Base-by-base conservation (phyloP, 2,329 filamentous ascomycete species). In the Pseudogymnoascus sp. region DNA sequence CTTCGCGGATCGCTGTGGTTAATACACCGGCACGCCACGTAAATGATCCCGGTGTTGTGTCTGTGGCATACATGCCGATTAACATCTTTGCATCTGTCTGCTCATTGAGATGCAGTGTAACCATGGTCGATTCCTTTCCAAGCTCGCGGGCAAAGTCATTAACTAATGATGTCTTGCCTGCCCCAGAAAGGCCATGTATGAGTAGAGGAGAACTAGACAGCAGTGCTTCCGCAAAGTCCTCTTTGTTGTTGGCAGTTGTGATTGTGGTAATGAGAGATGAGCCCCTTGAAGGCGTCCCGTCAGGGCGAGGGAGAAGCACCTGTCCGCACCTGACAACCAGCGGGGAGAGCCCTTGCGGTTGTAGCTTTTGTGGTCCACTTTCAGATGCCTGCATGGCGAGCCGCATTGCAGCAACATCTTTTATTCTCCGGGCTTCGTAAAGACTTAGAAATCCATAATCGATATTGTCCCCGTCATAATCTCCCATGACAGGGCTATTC, bases 71-170 rank as follows among this genome's bases (percentile, higher is more conserved):
- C 73, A 97, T 86, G 3, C 95, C 95, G 67, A 99, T 86, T 42
- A 99, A 84, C 78, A 96, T 90, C 76, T 99, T 99, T 0, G 93
- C 93, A 76, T 99, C 95, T 2, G 93, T 97, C 75, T 99, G 96
- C 76, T 97, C 95, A 73, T 99, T 99, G 35, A 99, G 80, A 75
- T 99, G 93, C 31, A 99, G 81, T 3, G 93, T 97, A 62, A 99
- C 89, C 86, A 99, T 92, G 65, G 84, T 85, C 5, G 87, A 83
- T 21, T 90, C 84, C 76, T 91, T 91, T 66, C 89, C 90, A 63
- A 97, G 83, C 68, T 88, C 84, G 70, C 84, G 85, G 23, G 93
- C 93, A 65, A 93, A 83, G 73, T 97, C 88, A 67, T 91, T 89
- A 13, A 96, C 85, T 19, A 96, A 76, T 0, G 90, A 87, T 0